Base-by-base conservation (phyloP, 306 rosid genomes). In the Rosa persica region DNA sequence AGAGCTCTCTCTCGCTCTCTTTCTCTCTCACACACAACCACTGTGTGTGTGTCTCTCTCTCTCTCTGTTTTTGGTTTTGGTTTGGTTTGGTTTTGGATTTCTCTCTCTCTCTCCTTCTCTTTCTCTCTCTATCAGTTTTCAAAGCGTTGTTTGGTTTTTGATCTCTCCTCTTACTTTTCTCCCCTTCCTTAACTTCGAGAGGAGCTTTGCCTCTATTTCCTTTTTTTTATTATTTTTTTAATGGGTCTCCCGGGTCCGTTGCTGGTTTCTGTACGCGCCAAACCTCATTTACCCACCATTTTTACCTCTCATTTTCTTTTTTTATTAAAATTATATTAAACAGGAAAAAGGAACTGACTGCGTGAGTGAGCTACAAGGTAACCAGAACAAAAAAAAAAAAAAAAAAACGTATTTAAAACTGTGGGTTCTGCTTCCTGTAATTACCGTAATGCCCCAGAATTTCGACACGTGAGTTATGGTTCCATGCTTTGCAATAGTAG, bases 261-360 rank as follows among this genome's bases (percentile, higher is more conserved):
- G 79, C 54, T 89, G 80, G 83, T 70, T 83, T 87, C 44, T 74
- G 65, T 78, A 89, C 88, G 82, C 87, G 90, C 93, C 96, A 89
- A 89, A 89, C 79, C 38, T 30, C 6, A 27, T 19, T 62, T 75
- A 44, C 72, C 60, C 36, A 9, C 72, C 46, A 40, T 65, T 73
- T 71, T 23, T 36, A 23, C 15, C 49, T 11, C 1, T 39, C 42
- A 10, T 34, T 6, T 54, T n/a, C 15, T 23, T 46, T 2, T 25
- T 6, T 1, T 6, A 71, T 47, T 36, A 67, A 9, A 67, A 20
- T 8, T 0, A 40, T 15, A 11, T n/a, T 10, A 17, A 10, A 16
- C 11, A 16, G 0, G 71, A 42, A 27, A 8, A 60, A 8, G 65
- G 15, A 25, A 67, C 61, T 55, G 0, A 20, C 47, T 30, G 11